phyloP scores from a whole-genome alignment of 2,329 filamentous ascomycete genomes.

The Colletotrichum paranaense region DNA sequence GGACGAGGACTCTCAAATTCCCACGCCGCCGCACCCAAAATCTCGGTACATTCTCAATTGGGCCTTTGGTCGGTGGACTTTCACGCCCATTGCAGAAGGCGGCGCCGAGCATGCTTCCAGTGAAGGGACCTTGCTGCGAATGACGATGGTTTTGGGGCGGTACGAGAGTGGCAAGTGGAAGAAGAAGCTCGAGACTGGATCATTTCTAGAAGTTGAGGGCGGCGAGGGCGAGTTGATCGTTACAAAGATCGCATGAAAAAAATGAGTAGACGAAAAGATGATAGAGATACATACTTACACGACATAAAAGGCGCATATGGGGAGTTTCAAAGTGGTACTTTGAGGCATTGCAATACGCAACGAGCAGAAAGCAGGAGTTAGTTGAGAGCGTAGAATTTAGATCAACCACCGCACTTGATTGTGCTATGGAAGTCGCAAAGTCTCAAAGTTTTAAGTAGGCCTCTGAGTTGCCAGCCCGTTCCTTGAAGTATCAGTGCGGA shows the following conservation, averaged over 20 bases:
- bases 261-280: slow-evolving; percentile 2
- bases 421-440: background rate
- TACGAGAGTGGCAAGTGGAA: slow-evolving; percentile 83
- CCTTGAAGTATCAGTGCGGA: too few species aligned
- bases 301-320: background rate
- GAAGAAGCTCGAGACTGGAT: slow-evolving; percentile 73
- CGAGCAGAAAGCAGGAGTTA: background rate
- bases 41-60: slow-evolving; percentile 91
- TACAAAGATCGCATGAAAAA: slow-evolving; percentile 57
- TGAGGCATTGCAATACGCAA: background rate
- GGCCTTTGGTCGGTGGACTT: slow-evolving; percentile 97
- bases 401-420: background rate
- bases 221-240: slow-evolving; percentile 62
- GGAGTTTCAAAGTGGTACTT: background rate
- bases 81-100: slow-evolving; percentile 67
- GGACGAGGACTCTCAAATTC: slow-evolving; percentile 55
- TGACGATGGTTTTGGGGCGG: slow-evolving; percentile 81
- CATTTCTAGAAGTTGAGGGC: slow-evolving; percentile 62
- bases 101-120: slow-evolving; percentile 65
- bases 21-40: slow-evolving; percentile 42
- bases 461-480: too few species aligned
- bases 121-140: slow-evolving; percentile 68
- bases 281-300: slow-evolving; percentile 34
- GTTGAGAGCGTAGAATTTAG: background rate
- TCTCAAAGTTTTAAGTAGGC: too few species aligned